Base-by-base conservation (phyloP, 768 basidiomycete genomes). In the Basidioascus undulatus region DNA sequence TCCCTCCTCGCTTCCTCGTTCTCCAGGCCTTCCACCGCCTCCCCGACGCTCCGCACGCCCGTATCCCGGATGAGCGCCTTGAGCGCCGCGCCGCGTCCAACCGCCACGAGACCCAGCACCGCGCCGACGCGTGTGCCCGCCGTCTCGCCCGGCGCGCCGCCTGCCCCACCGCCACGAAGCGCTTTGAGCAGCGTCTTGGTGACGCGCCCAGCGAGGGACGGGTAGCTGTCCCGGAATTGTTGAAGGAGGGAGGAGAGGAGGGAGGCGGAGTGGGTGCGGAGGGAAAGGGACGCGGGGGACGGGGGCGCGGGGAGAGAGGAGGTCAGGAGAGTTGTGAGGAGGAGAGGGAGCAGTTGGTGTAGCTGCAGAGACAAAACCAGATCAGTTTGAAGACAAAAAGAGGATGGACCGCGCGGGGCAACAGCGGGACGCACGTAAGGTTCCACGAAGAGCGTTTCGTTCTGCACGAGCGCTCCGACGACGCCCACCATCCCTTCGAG, bases 171-270 rank as follows among this genome's bases (percentile, higher is more conserved):
- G 20, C 49, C 50, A 1, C 83, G 67, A 2, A 96, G 70, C 0
- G 86, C 83, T 10, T 86, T 67, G 4, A 92, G 65, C 3, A 96
- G 71, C 0, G 89, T 92, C 56, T 92, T 92, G 65, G 86, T 81
- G 36, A 94, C 76, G 12, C 89, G 76, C 23, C 79, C 74, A 1
- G 77, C 72, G 12, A 87, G 69, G 0, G 76, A 74, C 1, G 83
- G 80, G 56, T 87, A 86, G 4, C 82, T 81, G n/a, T 77, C 76
- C 0, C 76, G 74, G 49, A 83, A 79, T 47, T 74, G 74, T 0
- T 72, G 74, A 47, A 84, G 64, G 2, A 94, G 62, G 44, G 74
- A 73, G 3, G 80, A 74, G 0, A 98, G 68, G 0, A 81, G 81
- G 46, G 84, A 75, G 1, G 84, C 70, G 4, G 89, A 80, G 5